phyloP scores from a whole-genome alignment of 2,329 filamentous ascomycete species.

The Xenosphaeropsis pyriputrescens region DNA sequence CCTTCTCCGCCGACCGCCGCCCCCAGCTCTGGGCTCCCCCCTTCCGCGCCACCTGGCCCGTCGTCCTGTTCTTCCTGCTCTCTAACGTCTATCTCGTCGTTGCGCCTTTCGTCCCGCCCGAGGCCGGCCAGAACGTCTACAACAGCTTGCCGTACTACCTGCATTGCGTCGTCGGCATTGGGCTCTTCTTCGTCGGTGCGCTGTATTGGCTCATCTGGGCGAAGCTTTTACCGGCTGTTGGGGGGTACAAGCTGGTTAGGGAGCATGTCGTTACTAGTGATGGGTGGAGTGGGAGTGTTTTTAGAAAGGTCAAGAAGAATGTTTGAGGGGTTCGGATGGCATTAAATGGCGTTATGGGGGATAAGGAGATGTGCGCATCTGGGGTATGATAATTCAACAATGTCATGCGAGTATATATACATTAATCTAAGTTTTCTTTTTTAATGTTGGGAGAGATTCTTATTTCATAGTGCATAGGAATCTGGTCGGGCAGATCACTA shows the following conservation, averaged over 20 bases:
- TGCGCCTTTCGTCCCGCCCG: slow-evolving; percentile 40
- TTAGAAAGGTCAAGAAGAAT: slow-evolving; percentile 23
- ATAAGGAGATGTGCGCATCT: too few species aligned
- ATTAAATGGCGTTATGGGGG: too few species aligned
- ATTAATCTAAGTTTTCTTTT: too few species aligned
- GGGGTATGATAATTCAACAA: too few species aligned
- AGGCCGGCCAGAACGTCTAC: slow-evolving; percentile 35
- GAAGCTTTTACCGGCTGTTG: slow-evolving; percentile 32
- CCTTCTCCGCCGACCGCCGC: slow-evolving; percentile 28
- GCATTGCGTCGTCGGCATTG: slow-evolving; percentile 41
- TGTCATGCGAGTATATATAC: too few species aligned
- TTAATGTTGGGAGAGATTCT: too few species aligned
- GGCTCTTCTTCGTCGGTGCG: slow-evolving; percentile 33
- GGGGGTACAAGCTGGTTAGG: slow-evolving; percentile 38
- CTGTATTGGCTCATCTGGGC: slow-evolving; percentile 43
- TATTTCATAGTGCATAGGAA: too few species aligned
- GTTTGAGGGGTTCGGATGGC: background rate
- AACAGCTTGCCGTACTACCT: slow-evolving; percentile 38
- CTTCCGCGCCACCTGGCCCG: slow-evolving; percentile 36
- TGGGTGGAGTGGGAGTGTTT: slow-evolving; percentile 46
- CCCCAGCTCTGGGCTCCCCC: slow-evolving; percentile 37
- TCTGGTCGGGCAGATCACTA: too few species aligned
- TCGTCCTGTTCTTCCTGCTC: slow-evolving; percentile 41
- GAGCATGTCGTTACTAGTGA: slow-evolving; percentile 40
- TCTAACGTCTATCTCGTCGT: slow-evolving; percentile 47